Evolutionary conservation across 2,329 filamentous ascomycete genomes (phyloP).

Genomic region (Diaporthe amygdali): DNA sequence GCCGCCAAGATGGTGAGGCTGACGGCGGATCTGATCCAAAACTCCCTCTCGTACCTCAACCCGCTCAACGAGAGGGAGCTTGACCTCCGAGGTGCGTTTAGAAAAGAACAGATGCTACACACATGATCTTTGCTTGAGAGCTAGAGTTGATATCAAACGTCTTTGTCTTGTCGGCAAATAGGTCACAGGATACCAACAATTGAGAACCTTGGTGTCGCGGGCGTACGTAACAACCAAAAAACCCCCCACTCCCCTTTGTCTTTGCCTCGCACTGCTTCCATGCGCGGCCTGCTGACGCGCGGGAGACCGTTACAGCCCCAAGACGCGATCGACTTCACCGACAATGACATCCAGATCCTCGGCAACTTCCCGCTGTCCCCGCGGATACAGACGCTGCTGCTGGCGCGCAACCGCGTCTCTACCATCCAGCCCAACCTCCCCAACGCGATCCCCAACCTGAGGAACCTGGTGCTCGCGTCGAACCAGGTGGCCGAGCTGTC

Average conservation of each 20-base stretch:
- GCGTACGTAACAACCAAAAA: slow-evolving; percentile 61
- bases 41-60: slow-evolving; percentile 97
- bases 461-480: slow-evolving; percentile 79
- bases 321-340: slow-evolving; percentile 97
- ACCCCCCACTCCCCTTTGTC: not conserved
- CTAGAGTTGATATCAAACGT: slow-evolving; percentile 80
- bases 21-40: slow-evolving; percentile 91
- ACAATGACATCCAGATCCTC: slow-evolving; percentile 92
- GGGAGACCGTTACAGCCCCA: slow-evolving; percentile 66
- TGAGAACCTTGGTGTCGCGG: slow-evolving; percentile 95
- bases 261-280: not conserved
- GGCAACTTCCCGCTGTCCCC: slow-evolving; percentile 93
- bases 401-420: slow-evolving; percentile 86
- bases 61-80: slow-evolving; percentile 98
- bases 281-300: not conserved
- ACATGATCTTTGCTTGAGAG: slow-evolving; percentile 57
- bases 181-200: slow-evolving; percentile 97
- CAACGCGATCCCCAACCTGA: slow-evolving; percentile 80
- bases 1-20: slow-evolving; percentile 75
- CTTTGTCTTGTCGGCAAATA: slow-evolving; percentile 61
- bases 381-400: slow-evolving; percentile 83
- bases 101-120: slow-evolving; percentile 98
- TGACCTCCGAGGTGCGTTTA: slow-evolving; percentile 96
- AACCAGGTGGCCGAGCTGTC: slow-evolving; percentile 86
- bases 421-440: slow-evolving; percentile 79